Base-by-base conservation (phyloP, 306 rosid genomes). In the Phaseolus lunatus region DNA sequence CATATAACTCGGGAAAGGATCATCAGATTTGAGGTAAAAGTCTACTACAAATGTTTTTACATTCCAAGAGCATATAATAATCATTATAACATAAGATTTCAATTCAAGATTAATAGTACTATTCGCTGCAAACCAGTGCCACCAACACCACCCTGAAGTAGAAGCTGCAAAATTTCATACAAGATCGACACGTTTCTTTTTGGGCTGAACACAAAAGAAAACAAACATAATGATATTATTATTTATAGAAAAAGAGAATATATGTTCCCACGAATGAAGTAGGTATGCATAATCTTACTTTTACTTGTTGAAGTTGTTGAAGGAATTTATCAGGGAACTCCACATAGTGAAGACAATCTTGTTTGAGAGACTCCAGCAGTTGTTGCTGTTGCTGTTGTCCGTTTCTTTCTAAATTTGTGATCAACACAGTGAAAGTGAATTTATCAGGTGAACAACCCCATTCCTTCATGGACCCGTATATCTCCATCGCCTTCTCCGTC, bases 371-470 rank as follows among this genome's bases (percentile, higher is more conserved):
- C 29, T 70, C 85, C 3, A 35, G 86, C 3, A 87, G 75, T 9
- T 87, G 86, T 39, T 39, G 39, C 5, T 33, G 43, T 37, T 37
- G 44, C n/a, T 45, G 75, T 39, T 85, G 84, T 73, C 88, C 89
- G 2, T 26, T 82, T 33, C 66, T 87, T 59, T 86, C 73, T 5
- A 92, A 86, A 76, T 79, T 87, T 39, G 84, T 83, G 61, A 92
- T 86, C 82, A 89, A 67, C 54, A 92, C 80, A 15, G 82, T 84
- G 80, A 92, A 90, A 0, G 96, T 92, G 73, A 92, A 80, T 72
- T 80, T 78, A 72, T 90, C 90, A 0, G 97, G 97, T 29, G 35
- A 48, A 79, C 89, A 87, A 5, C 31, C 63, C 89, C 89, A 3
- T 53, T 76, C 85, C 83, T 87, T 92, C 97, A 90, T 90, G 41